A percentile compares a stretch with the other conserved stretches of the same genome.
These are phyloP conservation scores for Coemansia sp. DNA, from an alignment of 192 early-diverging fungal species.

Conservation along the genomic window DNA sequence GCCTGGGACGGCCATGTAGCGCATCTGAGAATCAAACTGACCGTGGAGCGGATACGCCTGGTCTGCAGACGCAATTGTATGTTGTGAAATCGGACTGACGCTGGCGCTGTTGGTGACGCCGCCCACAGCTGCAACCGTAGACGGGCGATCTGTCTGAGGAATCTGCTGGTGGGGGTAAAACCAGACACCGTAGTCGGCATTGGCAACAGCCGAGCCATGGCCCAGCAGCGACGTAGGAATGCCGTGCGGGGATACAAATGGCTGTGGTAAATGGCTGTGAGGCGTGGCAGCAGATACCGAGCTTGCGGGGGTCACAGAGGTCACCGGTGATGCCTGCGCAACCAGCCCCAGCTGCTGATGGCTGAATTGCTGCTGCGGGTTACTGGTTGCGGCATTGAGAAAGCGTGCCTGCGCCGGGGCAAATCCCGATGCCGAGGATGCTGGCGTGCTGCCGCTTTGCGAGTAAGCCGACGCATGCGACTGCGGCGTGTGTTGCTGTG, in stretches of 20 bases:
- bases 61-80: conserved; percentile 36
- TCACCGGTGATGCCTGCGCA: conserved; percentile 21
- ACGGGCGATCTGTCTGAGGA: conserved; percentile 22
- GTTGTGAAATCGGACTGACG: conserved; percentile 44
- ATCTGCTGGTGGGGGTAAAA: conserved; percentile 47
- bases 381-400: conserved; percentile 4
- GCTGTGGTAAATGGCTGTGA: conserved; percentile 27
- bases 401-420: conserved; percentile 4
- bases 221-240: conserved; percentile 45
- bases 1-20: conserved; percentile 49
- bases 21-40: conserved; percentile 47
- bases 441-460: conserved; percentile 11
- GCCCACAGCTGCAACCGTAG: conserved; percentile 20
- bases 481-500: conserved; percentile 15
- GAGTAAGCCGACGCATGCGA: conserved; percentile 16
- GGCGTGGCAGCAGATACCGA: conserved; percentile 6
- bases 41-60: conserved; percentile 26
- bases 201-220: conserved; percentile 30
- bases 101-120: conserved; percentile 34
- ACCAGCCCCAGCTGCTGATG: conserved; percentile 28
- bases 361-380: conserved; percentile 7
- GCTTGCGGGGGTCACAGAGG: background rate
- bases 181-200: conserved; percentile 44
- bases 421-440: conserved; percentile 13
- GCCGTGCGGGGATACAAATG: conserved; percentile 35